Evolutionary conservation across 2,329 filamentous ascomycete genomes (phyloP).

Genomic region (Torrubiella hemipterigena): DNA sequence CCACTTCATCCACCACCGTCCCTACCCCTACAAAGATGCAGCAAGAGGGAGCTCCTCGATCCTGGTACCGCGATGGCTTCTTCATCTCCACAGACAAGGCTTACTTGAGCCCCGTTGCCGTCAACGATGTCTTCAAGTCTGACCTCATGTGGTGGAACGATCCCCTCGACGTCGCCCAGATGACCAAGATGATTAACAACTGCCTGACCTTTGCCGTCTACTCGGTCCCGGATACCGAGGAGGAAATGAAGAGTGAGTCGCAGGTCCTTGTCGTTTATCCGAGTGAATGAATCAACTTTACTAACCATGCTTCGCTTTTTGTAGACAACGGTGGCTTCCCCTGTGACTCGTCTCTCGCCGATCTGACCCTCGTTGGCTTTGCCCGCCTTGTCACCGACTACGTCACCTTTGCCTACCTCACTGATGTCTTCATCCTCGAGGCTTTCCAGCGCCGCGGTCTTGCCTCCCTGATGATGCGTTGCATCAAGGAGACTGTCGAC

Average conservation of each 20-base stretch:
- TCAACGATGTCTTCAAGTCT: constrained; percentile 43
- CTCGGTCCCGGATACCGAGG: constrained; percentile 22
- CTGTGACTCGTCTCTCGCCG: constrained; percentile 16
- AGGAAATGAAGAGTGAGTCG: constrained; percentile 24
- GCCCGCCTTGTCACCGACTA: constrained; percentile 56
- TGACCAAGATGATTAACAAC: constrained; percentile 41
- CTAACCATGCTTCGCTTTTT: not conserved
- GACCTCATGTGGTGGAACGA: constrained; percentile 52
- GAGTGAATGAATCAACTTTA: constrained; percentile 17
- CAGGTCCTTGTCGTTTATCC: constrained; percentile 15
- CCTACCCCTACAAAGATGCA: too few species aligned
- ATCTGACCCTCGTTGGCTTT: constrained; percentile 25
- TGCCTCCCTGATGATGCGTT: constrained; percentile 52
- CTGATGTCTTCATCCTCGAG: constrained; percentile 54
- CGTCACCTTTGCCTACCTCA: constrained; percentile 54
- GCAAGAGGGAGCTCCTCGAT: constrained; percentile 21
- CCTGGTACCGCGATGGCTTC: constrained; percentile 42
- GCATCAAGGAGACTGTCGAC: constrained; percentile 42
- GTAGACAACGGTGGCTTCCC: constrained; percentile 19
- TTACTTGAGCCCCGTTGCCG: constrained; percentile 38
- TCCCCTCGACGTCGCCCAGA: constrained; percentile 31
- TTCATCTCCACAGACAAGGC: constrained; percentile 48
- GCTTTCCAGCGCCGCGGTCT: constrained; percentile 50
- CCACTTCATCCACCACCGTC: constrained; percentile 4
- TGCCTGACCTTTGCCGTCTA: constrained; percentile 52